Conservation (phyloP, 177 flowering plant genomes). For the Vitis hybrid region DNA sequence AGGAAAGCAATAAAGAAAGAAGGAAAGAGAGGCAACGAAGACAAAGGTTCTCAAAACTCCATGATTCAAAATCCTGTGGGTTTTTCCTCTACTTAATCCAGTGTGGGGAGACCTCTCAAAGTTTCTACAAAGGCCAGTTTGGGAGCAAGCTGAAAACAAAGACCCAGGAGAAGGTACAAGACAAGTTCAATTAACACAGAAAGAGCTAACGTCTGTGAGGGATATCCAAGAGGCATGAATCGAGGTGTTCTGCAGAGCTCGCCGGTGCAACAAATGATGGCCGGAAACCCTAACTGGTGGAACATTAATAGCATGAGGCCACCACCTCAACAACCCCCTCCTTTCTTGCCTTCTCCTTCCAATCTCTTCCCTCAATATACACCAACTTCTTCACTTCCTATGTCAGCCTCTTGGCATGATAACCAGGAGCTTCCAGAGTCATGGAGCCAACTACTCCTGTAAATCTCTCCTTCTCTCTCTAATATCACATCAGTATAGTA, state of each 20-base stretch:
- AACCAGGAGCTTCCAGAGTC: constrained; percentile 65
- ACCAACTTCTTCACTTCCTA: constrained; percentile 29
- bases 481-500: neutral
- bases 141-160: constrained; percentile 9
- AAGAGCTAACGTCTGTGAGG: neutral
- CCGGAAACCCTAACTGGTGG: constrained; percentile 71
- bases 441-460: constrained; percentile 77
- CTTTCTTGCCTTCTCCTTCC: constrained; percentile 15
- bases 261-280: constrained; percentile 62
- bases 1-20: constrained; percentile 17
- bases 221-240: constrained; percentile 40
- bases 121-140: constrained; percentile 27
- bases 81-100: constrained; percentile 25
- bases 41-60: constrained; percentile 40
- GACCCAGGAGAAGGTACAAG: neutral
- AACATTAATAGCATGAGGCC: constrained; percentile 44
- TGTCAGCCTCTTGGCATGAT: constrained; percentile 36
- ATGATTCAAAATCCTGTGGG: constrained; percentile 32
- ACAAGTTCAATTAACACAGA: constrained; percentile 1
- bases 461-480: constrained; percentile 30
- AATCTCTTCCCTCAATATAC: constrained; percentile 27
- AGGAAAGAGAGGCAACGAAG: constrained; percentile 27
- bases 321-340: constrained; percentile 31
- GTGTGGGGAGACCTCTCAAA: constrained; percentile 23
- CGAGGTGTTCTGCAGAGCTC: constrained; percentile 58